Conservation (phyloP, 176 grass and related monocot genomes). For the Zoysia pacifica region DNA sequence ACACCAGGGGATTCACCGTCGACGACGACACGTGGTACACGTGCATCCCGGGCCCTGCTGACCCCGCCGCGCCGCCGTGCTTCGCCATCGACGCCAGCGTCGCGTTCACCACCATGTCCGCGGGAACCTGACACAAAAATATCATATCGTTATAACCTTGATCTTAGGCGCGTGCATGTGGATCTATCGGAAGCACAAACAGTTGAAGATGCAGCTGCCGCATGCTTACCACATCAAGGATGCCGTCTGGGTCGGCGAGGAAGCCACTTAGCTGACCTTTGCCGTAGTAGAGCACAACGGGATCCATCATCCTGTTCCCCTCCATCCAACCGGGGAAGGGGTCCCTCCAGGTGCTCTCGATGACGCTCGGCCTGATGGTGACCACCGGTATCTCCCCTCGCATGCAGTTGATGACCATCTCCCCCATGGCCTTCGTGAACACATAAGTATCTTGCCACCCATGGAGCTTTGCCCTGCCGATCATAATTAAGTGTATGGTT, state of each 20-base stretch:
- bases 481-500: background rate
- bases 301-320: slow-evolving; percentile 99
- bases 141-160: too few species aligned
- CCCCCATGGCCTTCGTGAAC: slow-evolving; percentile 96
- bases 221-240: slow-evolving; percentile 79
- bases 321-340: slow-evolving; percentile 98
- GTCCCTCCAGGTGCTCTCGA: slow-evolving; percentile 85
- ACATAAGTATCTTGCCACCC: slow-evolving; percentile 94
- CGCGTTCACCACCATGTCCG: slow-evolving; percentile 97
- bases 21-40: slow-evolving; percentile 93
- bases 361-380: slow-evolving; percentile 83
- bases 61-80: slow-evolving; percentile 43
- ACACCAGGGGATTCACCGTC: slow-evolving; percentile 73
- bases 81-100: slow-evolving; percentile 82
- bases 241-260: slow-evolving; percentile 68
- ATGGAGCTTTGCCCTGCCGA: slow-evolving; percentile 71
- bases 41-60: slow-evolving; percentile 51
- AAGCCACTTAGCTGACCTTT: slow-evolving; percentile 88
- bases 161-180: too few species aligned
- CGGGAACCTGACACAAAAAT: slow-evolving; percentile 58
- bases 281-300: slow-evolving; percentile 86
- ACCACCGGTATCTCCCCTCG: slow-evolving; percentile 83
- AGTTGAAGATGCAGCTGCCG: background rate
- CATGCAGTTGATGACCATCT: slow-evolving; percentile 89
- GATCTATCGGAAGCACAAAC: too few species aligned